phyloP scores from a whole-genome alignment of 139 green algal genomes.

The Chlorella sp. region DNA sequence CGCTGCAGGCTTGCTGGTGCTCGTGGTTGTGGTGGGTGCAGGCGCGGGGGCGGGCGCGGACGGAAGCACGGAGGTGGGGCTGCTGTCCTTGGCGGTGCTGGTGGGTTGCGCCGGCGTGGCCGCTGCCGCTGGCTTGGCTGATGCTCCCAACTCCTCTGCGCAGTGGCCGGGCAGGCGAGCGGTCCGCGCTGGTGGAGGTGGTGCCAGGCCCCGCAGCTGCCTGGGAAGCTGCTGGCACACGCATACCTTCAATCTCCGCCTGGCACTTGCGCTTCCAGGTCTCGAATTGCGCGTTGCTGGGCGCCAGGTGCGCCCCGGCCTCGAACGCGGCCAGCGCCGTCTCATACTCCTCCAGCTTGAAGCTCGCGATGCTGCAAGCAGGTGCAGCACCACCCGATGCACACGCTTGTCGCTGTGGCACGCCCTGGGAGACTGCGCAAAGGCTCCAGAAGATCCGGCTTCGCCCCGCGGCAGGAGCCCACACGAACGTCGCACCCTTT shows the following conservation, averaged over 20 bases:
- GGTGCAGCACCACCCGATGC: no score
- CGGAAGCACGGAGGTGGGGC: no score
- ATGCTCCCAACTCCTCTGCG: not conserved
- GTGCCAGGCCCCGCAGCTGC: not conserved
- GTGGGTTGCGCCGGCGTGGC: no score
- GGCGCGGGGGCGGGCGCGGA: no score
- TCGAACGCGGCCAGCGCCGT: slow-evolving; percentile 70
- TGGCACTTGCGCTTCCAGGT: slow-evolving; percentile 71
- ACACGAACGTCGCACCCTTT: slow-evolving; percentile 64
- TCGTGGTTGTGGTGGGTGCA: no score
- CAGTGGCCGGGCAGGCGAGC: not conserved
- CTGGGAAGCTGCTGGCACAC: not conserved
- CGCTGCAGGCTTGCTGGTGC: no score
- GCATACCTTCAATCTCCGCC: slow-evolving; percentile 66
- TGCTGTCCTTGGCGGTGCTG: no score
- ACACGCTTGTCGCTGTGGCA: not conserved
- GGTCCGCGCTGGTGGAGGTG: not conserved
- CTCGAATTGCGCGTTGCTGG: slow-evolving; percentile 41
- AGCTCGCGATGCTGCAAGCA: slow-evolving; percentile 50
- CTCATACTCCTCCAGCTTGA: slow-evolving; percentile 88
- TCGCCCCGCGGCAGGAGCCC: no score
- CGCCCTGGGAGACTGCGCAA: no score
- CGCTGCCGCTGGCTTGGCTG: not conserved
- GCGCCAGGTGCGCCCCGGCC: slow-evolving; percentile 42
- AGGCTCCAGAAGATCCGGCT: no score